Conservation (phyloP, 2,329 filamentous ascomycete species). For the Aureobasidium sp. region DNA sequence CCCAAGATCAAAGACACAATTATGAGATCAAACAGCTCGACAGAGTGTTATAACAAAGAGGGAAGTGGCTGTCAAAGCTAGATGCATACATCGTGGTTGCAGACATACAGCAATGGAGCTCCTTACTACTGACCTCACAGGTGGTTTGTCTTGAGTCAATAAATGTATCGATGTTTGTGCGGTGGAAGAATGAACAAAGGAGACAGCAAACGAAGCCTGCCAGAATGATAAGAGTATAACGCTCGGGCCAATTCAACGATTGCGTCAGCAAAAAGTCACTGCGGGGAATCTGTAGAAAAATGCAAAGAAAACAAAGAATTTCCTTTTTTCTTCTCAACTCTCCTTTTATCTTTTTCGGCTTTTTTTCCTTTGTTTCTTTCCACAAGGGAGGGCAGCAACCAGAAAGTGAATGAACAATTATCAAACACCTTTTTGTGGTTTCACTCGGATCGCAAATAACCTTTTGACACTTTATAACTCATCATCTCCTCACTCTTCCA, state of each 20-base stretch:
- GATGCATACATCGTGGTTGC: no score
- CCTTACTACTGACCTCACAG: no score
- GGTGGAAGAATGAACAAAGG: no score
- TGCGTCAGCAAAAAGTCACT: not conserved
- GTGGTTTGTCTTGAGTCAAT: no score
- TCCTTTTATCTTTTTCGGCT: not conserved
- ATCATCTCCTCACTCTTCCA: not conserved
- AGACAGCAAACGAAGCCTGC: no score
- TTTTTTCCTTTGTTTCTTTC: not conserved
- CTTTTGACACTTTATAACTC: not conserved
- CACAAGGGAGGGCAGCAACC: no score
- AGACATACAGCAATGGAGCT: no score
- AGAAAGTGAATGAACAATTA: not conserved
- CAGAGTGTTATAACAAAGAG: no score
- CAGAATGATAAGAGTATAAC: not conserved
- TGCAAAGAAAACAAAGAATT: slow-evolving; percentile 10
- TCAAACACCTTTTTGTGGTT: not conserved
- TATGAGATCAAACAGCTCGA: no score
- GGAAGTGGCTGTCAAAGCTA: no score
- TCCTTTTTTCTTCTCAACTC: not conserved
- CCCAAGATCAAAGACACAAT: no score
- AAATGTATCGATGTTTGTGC: no score
- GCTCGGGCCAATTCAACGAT: not conserved
- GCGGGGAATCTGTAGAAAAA: not conserved
- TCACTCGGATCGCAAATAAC: not conserved